Evolutionary conservation across 805 yeast genomes (phyloP), one percentile per base, ranked within the genome.

Genomic region (Kockiozyma suomiensis): DNA sequence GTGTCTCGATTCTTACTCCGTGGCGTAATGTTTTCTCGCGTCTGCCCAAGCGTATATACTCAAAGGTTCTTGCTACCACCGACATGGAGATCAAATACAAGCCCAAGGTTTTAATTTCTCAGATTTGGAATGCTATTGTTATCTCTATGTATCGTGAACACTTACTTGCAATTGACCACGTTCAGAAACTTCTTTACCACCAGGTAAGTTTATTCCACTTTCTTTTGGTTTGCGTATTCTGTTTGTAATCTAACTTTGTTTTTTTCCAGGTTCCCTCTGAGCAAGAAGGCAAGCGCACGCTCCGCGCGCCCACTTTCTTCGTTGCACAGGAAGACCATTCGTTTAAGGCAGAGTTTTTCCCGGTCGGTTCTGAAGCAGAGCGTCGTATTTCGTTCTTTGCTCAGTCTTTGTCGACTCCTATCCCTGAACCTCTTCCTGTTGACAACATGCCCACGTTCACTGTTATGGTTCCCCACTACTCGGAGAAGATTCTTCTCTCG

Each of bases 141-240:
- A 94, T 94, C 70, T 93, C 99, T 60, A 94, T 94, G 99, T 96
- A 94, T 86, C 90, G 99, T 81, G 99, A 94, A 79, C 99, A 94
- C 77, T 81, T 94, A 76, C 79, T 94, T 69, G 98, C 99, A 30
- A 93, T 96, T 76, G 99, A 94, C 76, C 99, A 94, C 75, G 99
- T 94, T 66, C 99, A 94, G 79, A 93, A 90, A 79, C 83, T 94
- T 76, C 83, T 94, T 68, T 94, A 94, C 77, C 99, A 94, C 76
- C 99, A 94, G 82, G 61, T 57, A 35, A 10, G 55, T 17, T 25
- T 6, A 5, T 17, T 33, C 2, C 15, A 5, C 26, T 37, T 23
- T 32, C 19, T n/a, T 32, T 30, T 2, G 28, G 30, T 2, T n/a
- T 1, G 13, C 8, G 19, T 51, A 17, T n/a, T n/a, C n/a, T n/a